Percentiles rank a stretch among this genome's conserved stretches.
phyloP scores from a whole-genome alignment of 1,139 yeast species.

The Scheffersomyces cryptocercus region DNA sequence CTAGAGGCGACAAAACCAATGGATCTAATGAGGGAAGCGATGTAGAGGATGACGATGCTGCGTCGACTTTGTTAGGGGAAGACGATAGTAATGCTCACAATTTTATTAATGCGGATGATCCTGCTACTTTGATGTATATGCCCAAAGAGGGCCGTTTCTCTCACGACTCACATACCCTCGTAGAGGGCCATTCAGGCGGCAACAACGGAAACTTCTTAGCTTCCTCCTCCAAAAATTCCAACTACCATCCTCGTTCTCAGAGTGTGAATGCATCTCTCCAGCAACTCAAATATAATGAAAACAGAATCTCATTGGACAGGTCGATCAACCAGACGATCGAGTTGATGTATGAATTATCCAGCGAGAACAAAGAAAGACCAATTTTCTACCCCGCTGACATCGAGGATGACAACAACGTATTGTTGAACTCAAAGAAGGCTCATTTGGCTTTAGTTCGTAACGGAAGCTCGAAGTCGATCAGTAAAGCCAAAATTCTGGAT shows the following conservation, averaged over 20 bases:
- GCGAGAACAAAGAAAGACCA: slow-evolving; percentile 60
- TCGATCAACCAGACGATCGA: slow-evolving; percentile 59
- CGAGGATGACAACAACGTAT: slow-evolving; percentile 28
- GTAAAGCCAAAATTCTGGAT: slow-evolving; percentile 28
- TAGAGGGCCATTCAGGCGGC: slow-evolving; percentile 29
- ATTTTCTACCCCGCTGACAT: slow-evolving; percentile 61
- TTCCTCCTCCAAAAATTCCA: slow-evolving; percentile 3
- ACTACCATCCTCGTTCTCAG: slow-evolving; percentile 8
- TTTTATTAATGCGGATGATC: slow-evolving; percentile 11
- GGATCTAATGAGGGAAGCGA: slow-evolving; percentile 6
- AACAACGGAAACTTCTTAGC: background rate
- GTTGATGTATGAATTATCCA: slow-evolving; percentile 53
- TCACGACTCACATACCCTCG: slow-evolving; percentile 26
- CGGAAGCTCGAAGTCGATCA: slow-evolving; percentile 33
- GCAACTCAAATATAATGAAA: slow-evolving; percentile 71
- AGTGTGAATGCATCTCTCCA: slow-evolving; percentile 51
- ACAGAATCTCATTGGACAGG: slow-evolving; percentile 61
- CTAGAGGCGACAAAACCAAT: slow-evolving; percentile 1
- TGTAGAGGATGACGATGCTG: slow-evolving; percentile 16
- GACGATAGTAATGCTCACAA: slow-evolving; percentile 3
- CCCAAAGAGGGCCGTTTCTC: slow-evolving; percentile 31
- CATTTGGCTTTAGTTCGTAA: slow-evolving; percentile 53
- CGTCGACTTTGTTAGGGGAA: slow-evolving; percentile 13
- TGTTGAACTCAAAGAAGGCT: slow-evolving; percentile 48
- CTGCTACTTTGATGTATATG: slow-evolving; percentile 33